Evolutionary conservation across 1,284 basidiomycete genomes (phyloP), one percentile per base, ranked within the genome.

Genomic region (Fomitopsis palustris): DNA sequence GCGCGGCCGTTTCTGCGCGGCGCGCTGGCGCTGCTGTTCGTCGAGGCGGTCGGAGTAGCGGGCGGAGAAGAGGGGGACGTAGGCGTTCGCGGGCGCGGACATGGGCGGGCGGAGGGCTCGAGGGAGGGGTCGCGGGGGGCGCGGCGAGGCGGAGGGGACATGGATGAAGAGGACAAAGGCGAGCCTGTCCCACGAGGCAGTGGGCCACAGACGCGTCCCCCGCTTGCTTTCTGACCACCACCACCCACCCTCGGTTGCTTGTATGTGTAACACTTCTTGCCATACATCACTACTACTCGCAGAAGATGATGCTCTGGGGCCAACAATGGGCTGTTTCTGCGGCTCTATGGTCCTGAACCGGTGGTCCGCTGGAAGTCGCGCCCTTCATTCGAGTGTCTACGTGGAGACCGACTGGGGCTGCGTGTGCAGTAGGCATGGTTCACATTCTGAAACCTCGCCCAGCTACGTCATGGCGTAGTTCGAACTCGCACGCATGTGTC

Each of bases 31-130:
- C 33, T 23, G 49, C 19, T 52, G 12, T 37, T 52, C 31, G 31
- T 52, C 49, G 49, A 52, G 35, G 49, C 49, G 49, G 49, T 52
- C 49, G 19, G 33, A 19, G 25, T 52, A 52, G 31, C 49, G n/a
- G 3, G 49, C 49, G 31, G 49, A 52, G 49, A 52, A 52, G n/a
- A 52, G 9, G 31, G 49, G 31, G 14, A 21, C 35, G 49, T 52
- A 19, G 19, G 49, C 19, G 23, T 52, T 35, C 33, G 31, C 4
- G 49, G 5, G 1, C 14, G 27, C 35, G 31, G 49, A 52, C 49
- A 52, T 37, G 25, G 31, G 29, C 3, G 16, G 14, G 49, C 10
- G n/a, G n/a, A n/a, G n/a, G n/a, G n/a, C n/a, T n/a, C n/a, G n/a
- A n/a, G n/a, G n/a, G n/a, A n/a, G n/a, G n/a, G n/a, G n/a, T n/a